Evolutionary conservation across 2,329 filamentous ascomycete species (phyloP), one percentile per base, ranked within the genome.

Genomic region (Colletotrichum noveboracense): DNA sequence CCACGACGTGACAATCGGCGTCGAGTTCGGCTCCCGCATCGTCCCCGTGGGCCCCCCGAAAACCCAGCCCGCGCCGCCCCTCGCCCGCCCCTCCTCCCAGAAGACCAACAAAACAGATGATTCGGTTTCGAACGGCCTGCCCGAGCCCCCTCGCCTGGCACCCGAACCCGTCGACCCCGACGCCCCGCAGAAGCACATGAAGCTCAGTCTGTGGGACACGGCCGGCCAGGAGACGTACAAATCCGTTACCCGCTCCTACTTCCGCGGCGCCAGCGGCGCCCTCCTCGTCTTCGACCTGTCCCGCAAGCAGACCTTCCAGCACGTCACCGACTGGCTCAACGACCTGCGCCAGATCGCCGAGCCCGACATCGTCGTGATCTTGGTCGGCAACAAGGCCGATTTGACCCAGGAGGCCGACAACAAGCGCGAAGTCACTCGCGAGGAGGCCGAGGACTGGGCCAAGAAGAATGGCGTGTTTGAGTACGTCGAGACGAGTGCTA

Each of bases 181-280:
- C 7, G 70, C 70, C 26, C 80, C 82, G 8, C 92, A 93, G 83
- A 93, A 92, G 81, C 94, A 96, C 87, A 98, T 98, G 96, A 98
- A 98, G 86, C 90, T 98, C 7, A 95, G 93, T 60, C 89, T 98
- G 13, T 98, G 96, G 96, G 96, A 98, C 83, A 98, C 96, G 1
- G 96, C 96, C 18, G 96, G 96, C 30, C 96, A 98, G 85, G 96
- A 98, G 87, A 98, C 96, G 14, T 98, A 98, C 89, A 98, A 98
- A 85, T 96, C 94, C 60, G 97, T 98, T 75, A 98, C 96, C 10
- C 90, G 96, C 70, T 97, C 94, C 77, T 98, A 98, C 87, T 98
- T 98, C 86, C 94, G 96, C 69, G 96, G 96, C 80, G 91, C 91
- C 18, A 91, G 89, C 30, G 91, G 91, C 75, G 91, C 90, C 61